phyloP scores from a whole-genome alignment of 768 basidiomycete species.

The Termitomyces sp. region DNA sequence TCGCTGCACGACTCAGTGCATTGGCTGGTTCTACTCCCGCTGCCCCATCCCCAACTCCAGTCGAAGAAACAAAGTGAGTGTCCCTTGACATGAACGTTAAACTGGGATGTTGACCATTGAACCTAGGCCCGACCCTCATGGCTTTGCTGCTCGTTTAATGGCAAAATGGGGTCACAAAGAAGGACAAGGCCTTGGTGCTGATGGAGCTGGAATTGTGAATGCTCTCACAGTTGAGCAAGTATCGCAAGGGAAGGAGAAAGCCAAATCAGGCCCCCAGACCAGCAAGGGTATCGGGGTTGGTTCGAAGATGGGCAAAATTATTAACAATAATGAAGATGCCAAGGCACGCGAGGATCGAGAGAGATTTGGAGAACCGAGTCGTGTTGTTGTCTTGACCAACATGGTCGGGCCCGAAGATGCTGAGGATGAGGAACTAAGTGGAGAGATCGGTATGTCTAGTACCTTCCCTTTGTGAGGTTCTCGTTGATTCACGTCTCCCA shows the following conservation, averaged over 20 bases:
- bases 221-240: conserved; percentile 81
- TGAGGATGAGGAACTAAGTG: conserved; percentile 79
- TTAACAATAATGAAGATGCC: conserved; percentile 86
- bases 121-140: conserved; percentile 55
- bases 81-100: not conserved
- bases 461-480: not conserved
- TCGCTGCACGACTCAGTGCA: conserved; percentile 71
- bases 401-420: conserved; percentile 85
- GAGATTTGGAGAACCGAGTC: conserved; percentile 85
- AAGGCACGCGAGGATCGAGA: conserved; percentile 73
- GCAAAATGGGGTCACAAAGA: conserved; percentile 96
- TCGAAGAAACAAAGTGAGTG: conserved; percentile 31
- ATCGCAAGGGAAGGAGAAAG: conserved; percentile 34
- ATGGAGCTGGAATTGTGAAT: conserved; percentile 83
- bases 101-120: not conserved
- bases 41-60: conserved; percentile 23
- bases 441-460: conserved; percentile 72
- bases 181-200: conserved; percentile 86
- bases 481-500: not conserved
- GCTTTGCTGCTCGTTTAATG: conserved; percentile 86
- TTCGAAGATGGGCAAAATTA: conserved; percentile 81
- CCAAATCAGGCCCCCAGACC: conserved; percentile 26
- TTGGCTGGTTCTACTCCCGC: conserved; percentile 36
- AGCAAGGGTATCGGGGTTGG: conserved; percentile 41
- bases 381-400: conserved; percentile 86